Evolutionary conservation across 257 asterid species (phyloP), one percentile per base, ranked within the genome.

Genomic region (Misopates orontium): DNA sequence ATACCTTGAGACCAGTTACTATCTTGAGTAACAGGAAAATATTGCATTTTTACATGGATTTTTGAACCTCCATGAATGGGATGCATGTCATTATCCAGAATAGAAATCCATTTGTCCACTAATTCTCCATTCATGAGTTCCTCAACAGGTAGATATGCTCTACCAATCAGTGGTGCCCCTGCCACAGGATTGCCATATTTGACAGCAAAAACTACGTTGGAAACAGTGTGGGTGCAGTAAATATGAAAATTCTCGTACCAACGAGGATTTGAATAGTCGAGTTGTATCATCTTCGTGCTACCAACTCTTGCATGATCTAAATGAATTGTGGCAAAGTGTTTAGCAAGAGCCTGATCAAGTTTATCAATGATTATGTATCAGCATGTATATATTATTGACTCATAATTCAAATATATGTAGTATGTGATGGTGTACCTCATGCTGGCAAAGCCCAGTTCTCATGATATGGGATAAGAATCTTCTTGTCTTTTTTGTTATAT

Each of bases 1-100:
- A 92, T 82, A 51, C 98, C 97, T 28, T 77, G 79, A 24, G 93
- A 83, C 97, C 98, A 92, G 61, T 75, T 81, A 14, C 36, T 67
- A 20, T 93, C 94, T 65, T 71, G 78, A 12, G 73, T 65, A 0
- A 85, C 88, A 18, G 68, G 73, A 45, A 71, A 73, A 45, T 68
- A 92, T 10, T 81, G 87, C 13, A 89, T 41, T 20, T 72, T 79
- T 0, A 92, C 96, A 53, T 89, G 97, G 62, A 89, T 84, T 47
- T 57, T 83, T 4, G 95, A 76, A 41, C 77, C 81, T n/a, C 85
- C 88, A 10, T 72, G 80, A 14, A 89, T 77, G 0, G 89, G 96
- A 52, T 45, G 55, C 9, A 54, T 59, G 12, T 92, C 89, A 23
- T 81, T 85, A 17, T 89, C 96, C 58, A 82, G 3, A 16, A 87